phyloP scores from a whole-genome alignment of 1,284 basidiomycete species.

The Paramarasmius palmivorus region DNA sequence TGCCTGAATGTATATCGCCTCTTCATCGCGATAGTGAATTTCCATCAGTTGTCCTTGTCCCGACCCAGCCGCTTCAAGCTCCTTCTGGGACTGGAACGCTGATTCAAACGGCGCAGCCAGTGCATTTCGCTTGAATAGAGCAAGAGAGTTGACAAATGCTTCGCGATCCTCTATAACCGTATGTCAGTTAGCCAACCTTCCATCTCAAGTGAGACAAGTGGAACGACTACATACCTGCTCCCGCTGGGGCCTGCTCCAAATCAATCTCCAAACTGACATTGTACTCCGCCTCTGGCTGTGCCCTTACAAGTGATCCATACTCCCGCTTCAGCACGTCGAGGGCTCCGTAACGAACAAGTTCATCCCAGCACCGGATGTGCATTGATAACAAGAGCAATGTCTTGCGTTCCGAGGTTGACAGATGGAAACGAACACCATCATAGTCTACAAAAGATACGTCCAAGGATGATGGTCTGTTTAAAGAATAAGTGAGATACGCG shows the following conservation, averaged over 20 bases:
- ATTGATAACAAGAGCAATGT: slow-evolving; percentile 87
- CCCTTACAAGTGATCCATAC: slow-evolving; percentile 75
- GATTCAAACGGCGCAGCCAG: slow-evolving; percentile 94
- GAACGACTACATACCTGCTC: slow-evolving; percentile 65
- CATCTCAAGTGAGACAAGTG: neutral
- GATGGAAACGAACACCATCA: slow-evolving; percentile 93
- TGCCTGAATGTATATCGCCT: slow-evolving; percentile 96
- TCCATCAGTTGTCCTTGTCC: slow-evolving; percentile 85
- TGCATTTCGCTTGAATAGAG: slow-evolving; percentile 92
- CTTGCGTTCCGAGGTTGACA: slow-evolving; percentile 87
- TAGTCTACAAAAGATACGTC: slow-evolving; percentile 98
- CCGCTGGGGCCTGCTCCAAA: slow-evolving; percentile 79
- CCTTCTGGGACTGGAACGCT: slow-evolving; percentile 87
- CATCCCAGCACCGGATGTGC: slow-evolving; percentile 96
- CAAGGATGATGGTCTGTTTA: slow-evolving; percentile 77
- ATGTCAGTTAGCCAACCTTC: slow-evolving; percentile 6
- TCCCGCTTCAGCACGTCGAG: slow-evolving; percentile 80
- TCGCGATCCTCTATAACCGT: slow-evolving; percentile 72
- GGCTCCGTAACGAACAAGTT: slow-evolving; percentile 89
- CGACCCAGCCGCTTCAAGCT: slow-evolving; percentile 70
- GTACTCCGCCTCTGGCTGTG: slow-evolving; percentile 80
- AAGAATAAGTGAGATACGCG: slow-evolving; percentile 15
- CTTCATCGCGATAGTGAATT: slow-evolving; percentile 94
- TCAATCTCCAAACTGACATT: slow-evolving; percentile 89
- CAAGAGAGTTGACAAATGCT: slow-evolving; percentile 79